Evolutionary conservation across 2,329 filamentous ascomycete species (phyloP).

Genomic region (Alternaria postmessia): DNA sequence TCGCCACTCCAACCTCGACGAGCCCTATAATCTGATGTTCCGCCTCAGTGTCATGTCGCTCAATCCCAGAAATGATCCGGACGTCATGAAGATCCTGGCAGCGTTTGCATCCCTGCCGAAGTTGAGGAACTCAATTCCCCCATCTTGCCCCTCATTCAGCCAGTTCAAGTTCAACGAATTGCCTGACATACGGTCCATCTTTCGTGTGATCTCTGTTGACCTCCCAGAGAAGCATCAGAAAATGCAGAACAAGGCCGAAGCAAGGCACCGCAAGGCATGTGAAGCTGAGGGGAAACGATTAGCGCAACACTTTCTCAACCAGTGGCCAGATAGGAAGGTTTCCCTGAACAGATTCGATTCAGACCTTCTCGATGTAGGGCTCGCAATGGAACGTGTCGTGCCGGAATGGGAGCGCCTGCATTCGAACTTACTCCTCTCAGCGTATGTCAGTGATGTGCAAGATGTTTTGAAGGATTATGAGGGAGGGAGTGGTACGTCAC

Average conservation of each 20-base stretch:
- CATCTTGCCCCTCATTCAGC: conserved; percentile 35
- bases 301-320: too few relatives aligned
- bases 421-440: too few relatives aligned
- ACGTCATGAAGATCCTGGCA: conserved; percentile 37
- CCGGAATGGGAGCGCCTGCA: too few relatives aligned
- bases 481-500: conserved; percentile 11
- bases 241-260: neutral
- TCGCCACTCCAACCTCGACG: conserved; percentile 24
- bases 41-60: conserved; percentile 55
- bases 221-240: conserved; percentile 14
- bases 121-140: too few relatives aligned
- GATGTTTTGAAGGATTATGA: conserved; percentile 46
- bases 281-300: too few relatives aligned
- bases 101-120: conserved; percentile 47
- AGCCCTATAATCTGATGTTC: conserved; percentile 54
- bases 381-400: too few relatives aligned
- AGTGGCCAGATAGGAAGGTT: too few relatives aligned
- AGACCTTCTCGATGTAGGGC: too few relatives aligned
- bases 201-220: conserved; percentile 37
- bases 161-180: conserved; percentile 46
- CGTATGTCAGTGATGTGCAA: conserved; percentile 51
- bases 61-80: conserved; percentile 46
- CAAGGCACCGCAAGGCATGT: too few relatives aligned
- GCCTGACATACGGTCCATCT: conserved; percentile 45
- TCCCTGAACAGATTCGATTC: too few relatives aligned